Conservation (phyloP, 2,329 filamentous ascomycete genomes). For the Colletotrichum tropicale region DNA sequence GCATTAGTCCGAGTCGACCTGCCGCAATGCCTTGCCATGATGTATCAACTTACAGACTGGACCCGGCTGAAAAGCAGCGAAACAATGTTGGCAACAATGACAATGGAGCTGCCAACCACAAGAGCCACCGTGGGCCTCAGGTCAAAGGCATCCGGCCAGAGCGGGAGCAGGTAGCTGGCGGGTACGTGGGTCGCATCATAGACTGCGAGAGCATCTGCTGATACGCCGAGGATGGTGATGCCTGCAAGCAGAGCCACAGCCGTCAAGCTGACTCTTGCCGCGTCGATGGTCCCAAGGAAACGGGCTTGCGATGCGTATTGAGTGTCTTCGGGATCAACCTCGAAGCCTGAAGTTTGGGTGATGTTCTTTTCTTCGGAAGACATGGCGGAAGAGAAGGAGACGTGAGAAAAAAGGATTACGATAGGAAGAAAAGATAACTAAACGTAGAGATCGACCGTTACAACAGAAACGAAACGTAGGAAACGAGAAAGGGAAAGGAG, state of each 20-base stretch:
- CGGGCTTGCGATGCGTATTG: constrained; percentile 41
- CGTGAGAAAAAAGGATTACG: not conserved
- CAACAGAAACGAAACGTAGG: not conserved
- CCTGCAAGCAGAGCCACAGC: constrained; percentile 54
- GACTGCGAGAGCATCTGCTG: constrained; percentile 57
- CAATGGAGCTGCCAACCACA: constrained; percentile 54
- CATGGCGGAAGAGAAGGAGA: not conserved
- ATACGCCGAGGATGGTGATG: constrained; percentile 57
- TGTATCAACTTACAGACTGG: constrained; percentile 47
- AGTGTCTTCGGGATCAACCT: constrained; percentile 48
- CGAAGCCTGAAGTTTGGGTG: constrained; percentile 51
- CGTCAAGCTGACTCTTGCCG: constrained; percentile 51
- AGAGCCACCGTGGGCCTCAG: constrained; percentile 60
- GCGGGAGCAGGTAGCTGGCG: constrained; percentile 50
- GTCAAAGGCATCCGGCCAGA: constrained; percentile 65
- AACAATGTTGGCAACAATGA: constrained; percentile 51
- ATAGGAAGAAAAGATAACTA: not conserved
- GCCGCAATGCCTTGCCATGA: not conserved
- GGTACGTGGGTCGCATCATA: constrained; percentile 60
- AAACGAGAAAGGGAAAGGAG: not conserved
- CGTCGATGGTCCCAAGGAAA: constrained; percentile 45
- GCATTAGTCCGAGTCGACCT: not conserved
- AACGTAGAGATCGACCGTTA: not conserved
- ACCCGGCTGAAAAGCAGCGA: constrained; percentile 55
- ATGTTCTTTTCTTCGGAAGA: constrained; percentile 40